These are phyloP conservation scores for Debaryomyces psychrophilus DNA, from an alignment of 1,139 yeast genomes.

Conservation along the genomic window DNA sequence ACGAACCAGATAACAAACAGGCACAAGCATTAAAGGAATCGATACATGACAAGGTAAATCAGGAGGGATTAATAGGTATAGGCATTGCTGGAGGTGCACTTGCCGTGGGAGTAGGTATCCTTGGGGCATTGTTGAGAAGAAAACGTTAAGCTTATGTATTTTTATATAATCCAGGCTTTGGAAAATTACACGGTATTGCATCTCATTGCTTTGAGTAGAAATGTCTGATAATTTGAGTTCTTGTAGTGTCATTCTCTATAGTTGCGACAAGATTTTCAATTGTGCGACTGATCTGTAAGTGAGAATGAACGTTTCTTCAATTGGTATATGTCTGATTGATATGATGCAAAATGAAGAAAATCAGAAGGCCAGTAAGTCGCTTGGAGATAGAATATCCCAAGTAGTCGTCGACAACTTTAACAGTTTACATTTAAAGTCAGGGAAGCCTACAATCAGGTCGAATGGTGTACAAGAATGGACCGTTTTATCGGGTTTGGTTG, in stretches of 20 bases:
- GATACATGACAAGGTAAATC: constrained; percentile 83
- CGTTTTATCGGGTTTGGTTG: constrained; percentile 74
- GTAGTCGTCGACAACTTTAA: constrained; percentile 24
- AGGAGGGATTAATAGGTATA: constrained; percentile 84
- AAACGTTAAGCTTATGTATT: constrained; percentile 24
- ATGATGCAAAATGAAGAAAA: constrained; percentile 3
- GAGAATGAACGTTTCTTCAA: not conserved
- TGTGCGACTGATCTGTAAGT: not conserved
- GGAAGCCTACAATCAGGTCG: constrained; percentile 61
- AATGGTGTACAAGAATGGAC: constrained; percentile 83
- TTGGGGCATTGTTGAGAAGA: constrained; percentile 58
- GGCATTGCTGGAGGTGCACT: constrained; percentile 84
- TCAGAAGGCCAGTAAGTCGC: not conserved
- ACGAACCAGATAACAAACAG: constrained; percentile 85
- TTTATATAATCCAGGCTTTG: not conserved
- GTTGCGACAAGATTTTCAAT: not conserved
- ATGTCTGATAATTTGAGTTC: not conserved
- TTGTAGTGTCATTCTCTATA: not conserved
- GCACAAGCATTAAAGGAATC: constrained; percentile 70
- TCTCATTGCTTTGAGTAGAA: not conserved
- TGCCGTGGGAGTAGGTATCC: constrained; percentile 75
- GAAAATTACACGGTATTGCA: not conserved
- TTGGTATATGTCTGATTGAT: not conserved
- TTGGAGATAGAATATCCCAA: constrained; percentile 18
- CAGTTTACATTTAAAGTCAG: constrained; percentile 28